These are phyloP conservation scores for Bonia amplexicaulis DNA, from an alignment of 176 grass and related monocot genomes.

Conservation along the genomic window DNA sequence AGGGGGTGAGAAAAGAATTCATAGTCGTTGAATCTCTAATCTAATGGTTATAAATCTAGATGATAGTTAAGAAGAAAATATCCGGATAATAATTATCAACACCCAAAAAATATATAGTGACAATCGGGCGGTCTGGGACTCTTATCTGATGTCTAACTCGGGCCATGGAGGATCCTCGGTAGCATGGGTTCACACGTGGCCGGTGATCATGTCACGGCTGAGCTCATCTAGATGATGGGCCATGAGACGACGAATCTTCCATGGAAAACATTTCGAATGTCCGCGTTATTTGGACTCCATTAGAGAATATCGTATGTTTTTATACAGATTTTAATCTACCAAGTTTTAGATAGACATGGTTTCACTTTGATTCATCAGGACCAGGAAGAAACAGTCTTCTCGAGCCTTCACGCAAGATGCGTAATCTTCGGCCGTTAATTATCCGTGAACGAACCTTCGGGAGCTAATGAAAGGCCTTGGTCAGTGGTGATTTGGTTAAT, in stretches of 20 bases:
- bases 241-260: slow-evolving; percentile 10
- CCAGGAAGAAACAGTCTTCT: background rate
- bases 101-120: background rate
- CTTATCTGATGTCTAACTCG: background rate
- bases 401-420: background rate
- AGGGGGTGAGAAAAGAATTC: too few relatives aligned
- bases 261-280: background rate
- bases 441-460: slow-evolving; percentile 7
- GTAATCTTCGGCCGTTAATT: background rate
- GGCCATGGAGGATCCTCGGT: slow-evolving; percentile 1
- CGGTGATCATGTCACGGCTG: background rate
- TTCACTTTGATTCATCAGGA: background rate
- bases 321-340: background rate
- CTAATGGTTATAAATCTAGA: too few relatives aligned
- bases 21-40: too few relatives aligned
- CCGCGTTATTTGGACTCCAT: background rate
- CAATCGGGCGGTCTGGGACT: background rate
- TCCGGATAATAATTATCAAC: too few relatives aligned
- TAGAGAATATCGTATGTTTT: background rate
- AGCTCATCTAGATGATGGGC: slow-evolving; percentile 8
- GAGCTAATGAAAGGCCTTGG: background rate
- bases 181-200: background rate
- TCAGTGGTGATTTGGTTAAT: background rate
- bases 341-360: background rate
- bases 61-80: too few relatives aligned